A percentile compares a stretch with the other conserved stretches of the same genome.
Evolutionary conservation across 2,329 filamentous ascomycete species (phyloP).

Genomic region (Aschersonia sp.): DNA sequence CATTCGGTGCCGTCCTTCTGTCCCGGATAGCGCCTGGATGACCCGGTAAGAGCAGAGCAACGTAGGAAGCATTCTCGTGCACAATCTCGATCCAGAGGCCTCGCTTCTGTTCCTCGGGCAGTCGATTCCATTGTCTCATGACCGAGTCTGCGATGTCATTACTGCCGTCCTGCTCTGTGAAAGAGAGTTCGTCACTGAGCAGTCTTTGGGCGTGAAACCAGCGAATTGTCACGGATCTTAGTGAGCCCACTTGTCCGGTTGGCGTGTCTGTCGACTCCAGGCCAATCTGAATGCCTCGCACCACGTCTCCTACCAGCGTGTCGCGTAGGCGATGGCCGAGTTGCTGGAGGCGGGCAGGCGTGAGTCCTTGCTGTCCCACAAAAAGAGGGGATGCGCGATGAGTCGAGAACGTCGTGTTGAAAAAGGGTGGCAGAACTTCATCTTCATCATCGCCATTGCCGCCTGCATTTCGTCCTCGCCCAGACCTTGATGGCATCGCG

Average conservation of each 20-base stretch:
- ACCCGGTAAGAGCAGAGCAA: conserved; percentile 34
- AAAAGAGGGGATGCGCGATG: conserved; percentile 40
- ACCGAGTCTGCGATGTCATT: conserved; percentile 6
- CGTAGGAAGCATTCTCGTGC: conserved; percentile 38
- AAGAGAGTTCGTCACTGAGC: conserved; percentile 14
- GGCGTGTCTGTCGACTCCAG: conserved; percentile 26
- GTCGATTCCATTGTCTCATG: conserved; percentile 4
- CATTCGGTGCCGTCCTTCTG: conserved; percentile 1
- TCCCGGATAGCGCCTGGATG: conserved; percentile 7
- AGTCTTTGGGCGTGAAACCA: conserved; percentile 24
- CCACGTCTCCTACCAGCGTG: conserved; percentile 40
- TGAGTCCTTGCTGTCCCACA: conserved; percentile 26
- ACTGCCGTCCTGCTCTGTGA: conserved; percentile 6
- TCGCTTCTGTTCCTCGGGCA: conserved; percentile 11
- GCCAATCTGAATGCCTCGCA: conserved; percentile 43
- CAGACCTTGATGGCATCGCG: conserved; percentile 3
- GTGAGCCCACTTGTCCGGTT: conserved; percentile 21
- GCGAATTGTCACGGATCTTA: conserved; percentile 32
- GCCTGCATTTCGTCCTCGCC: conserved; percentile 2
- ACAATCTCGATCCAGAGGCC: conserved; percentile 31
- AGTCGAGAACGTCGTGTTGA: conserved; percentile 44
- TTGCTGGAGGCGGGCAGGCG: conserved; percentile 20
- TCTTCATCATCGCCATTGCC: conserved; percentile 11
- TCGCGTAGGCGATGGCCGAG: conserved; percentile 37
- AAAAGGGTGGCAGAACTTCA: conserved; percentile 27